phyloP scores from a whole-genome alignment of 208 protist genomes.

The Strigomonas oncopelti region DNA sequence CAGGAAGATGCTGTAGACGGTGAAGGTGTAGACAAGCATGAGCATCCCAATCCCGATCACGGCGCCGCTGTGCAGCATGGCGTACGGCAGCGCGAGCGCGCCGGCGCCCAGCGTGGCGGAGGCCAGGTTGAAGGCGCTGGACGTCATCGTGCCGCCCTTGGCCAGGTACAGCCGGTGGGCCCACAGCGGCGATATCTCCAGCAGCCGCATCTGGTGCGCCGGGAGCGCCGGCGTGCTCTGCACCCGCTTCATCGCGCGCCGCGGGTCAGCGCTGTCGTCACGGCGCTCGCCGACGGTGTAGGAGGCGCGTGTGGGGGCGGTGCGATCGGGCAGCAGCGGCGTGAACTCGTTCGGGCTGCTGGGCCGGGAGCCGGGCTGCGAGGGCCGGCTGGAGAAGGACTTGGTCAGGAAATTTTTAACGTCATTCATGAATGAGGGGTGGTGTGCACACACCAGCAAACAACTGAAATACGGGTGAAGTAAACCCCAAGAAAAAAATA shows the following conservation, averaged over 20 bases:
- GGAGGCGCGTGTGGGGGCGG: constrained; percentile 28
- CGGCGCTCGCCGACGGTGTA: constrained; percentile 14
- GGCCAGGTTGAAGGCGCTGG: constrained; percentile 76
- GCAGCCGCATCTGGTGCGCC: constrained; percentile 15
- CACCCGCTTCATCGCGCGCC: constrained; percentile 21
- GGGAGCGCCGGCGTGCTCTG: constrained; percentile 33
- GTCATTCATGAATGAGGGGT: no score
- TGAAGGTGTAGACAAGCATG: constrained; percentile 41
- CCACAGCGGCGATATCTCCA: constrained; percentile 48
- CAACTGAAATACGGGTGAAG: no score
- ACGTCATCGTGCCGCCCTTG: constrained; percentile 52
- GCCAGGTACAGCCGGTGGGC: constrained; percentile 48
- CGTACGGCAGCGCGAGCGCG: constrained; percentile 66
- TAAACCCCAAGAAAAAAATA: no score
- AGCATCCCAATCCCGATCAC: constrained; percentile 41
- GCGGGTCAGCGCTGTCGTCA: background rate
- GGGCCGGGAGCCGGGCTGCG: background rate
- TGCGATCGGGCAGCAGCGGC: constrained; percentile 21
- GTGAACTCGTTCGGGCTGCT: constrained; percentile 18
- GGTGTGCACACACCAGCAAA: no score
- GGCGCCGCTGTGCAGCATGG: constrained; percentile 58
- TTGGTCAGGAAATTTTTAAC: no score
- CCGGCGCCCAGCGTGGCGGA: constrained; percentile 75
- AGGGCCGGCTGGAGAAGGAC: no score
- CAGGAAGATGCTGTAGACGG: constrained; percentile 74